Percentiles rank a stretch among this genome's conserved stretches.
These are phyloP conservation scores for Lachancea dasiensis DNA, from an alignment of 805 yeast genomes.

Conservation along the genomic window DNA sequence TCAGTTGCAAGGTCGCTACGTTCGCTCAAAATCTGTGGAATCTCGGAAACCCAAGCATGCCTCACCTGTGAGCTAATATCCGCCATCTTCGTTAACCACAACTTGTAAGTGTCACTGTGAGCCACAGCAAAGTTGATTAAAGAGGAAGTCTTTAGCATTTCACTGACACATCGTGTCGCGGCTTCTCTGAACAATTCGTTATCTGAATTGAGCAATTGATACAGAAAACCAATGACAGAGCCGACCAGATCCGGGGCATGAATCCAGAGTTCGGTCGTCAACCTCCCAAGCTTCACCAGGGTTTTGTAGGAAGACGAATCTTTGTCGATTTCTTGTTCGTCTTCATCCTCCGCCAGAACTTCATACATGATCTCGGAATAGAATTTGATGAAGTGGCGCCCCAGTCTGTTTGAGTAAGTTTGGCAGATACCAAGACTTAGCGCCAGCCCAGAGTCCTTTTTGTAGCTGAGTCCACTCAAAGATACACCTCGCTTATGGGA, in stretches of 20 bases:
- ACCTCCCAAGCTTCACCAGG: slow-evolving; percentile 54
- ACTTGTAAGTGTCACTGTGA: slow-evolving; percentile 55
- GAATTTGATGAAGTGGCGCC: slow-evolving; percentile 69
- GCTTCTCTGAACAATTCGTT: slow-evolving; percentile 53
- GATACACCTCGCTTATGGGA: slow-evolving; percentile 26
- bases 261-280: slow-evolving; percentile 67
- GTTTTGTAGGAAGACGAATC: slow-evolving; percentile 30
- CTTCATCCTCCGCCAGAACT: slow-evolving; percentile 28
- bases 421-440: slow-evolving; percentile 65
- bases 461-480: slow-evolving; percentile 27
- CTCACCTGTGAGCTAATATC: slow-evolving; percentile 65
- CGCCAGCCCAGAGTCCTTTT: slow-evolving; percentile 51
- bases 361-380: slow-evolving; percentile 71
- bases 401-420: slow-evolving; percentile 62
- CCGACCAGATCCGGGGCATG: slow-evolving; percentile 67
- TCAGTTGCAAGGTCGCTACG: slow-evolving; percentile 47
- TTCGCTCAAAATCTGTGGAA: slow-evolving; percentile 41
- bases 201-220: slow-evolving; percentile 74
- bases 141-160: slow-evolving; percentile 46
- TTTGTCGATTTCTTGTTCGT: slow-evolving; percentile 9
- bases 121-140: slow-evolving; percentile 51
- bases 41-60: slow-evolving; percentile 59
- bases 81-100: slow-evolving; percentile 69
- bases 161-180: slow-evolving; percentile 71
- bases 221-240: slow-evolving; percentile 71